These are phyloP conservation scores for Backusella mclennaniae DNA, from an alignment of 192 early-diverging fungal genomes.

Conservation along the genomic window DNA sequence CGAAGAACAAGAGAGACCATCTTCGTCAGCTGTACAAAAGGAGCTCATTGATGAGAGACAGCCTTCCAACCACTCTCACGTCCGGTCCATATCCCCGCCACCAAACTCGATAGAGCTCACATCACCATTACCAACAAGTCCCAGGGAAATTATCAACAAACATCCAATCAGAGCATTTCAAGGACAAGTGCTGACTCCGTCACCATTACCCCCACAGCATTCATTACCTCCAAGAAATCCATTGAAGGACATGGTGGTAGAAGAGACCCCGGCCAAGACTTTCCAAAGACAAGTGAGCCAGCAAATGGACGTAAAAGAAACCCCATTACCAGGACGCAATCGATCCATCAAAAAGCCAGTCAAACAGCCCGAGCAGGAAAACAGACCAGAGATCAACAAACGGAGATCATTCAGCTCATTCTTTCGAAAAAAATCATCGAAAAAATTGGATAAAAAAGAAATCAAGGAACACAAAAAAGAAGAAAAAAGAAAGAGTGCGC, in stretches of 20 bases:
- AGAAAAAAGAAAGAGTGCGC: slow-evolving; percentile 9
- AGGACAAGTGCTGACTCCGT: neutral
- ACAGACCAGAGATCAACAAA: neutral
- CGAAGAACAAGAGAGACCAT: neutral
- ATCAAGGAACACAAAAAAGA: neutral
- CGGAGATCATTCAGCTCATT: slow-evolving; percentile 10
- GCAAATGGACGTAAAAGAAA: neutral
- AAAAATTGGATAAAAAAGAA: neutral
- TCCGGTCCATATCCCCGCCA: neutral
- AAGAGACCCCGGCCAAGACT: slow-evolving; percentile 1
- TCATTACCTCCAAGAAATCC: neutral
- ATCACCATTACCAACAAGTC: neutral
- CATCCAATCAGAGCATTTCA: neutral
- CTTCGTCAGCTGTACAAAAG: neutral
- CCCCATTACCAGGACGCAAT: neutral
- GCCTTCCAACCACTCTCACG: neutral
- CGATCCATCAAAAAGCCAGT: neutral
- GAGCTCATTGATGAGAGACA: neutral
- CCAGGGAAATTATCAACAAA: neutral
- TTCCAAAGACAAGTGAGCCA: slow-evolving; percentile 4
- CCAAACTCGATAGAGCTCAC: neutral
- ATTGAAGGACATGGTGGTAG: neutral
- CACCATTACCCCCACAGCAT: neutral
- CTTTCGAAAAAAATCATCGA: slow-evolving; percentile 12
- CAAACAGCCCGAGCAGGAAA: neutral